Evolutionary conservation across 495 filamentous ascomycete species (phyloP).

Genomic region (Aspergillus diversus): DNA sequence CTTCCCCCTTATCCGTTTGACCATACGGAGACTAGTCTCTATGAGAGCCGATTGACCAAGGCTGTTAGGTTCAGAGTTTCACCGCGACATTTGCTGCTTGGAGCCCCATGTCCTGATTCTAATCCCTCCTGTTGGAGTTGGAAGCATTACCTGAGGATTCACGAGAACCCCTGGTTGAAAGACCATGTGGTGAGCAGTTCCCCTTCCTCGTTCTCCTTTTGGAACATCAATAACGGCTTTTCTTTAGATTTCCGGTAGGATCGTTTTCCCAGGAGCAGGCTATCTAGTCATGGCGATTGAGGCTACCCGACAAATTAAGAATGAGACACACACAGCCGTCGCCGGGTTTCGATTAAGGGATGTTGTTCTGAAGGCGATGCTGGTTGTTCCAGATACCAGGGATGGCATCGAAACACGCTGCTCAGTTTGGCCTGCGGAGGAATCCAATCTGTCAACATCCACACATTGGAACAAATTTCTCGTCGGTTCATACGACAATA

Average conservation of each 20-base stretch:
- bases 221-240: constrained; percentile 35
- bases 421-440: neutral
- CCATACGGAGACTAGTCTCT: neutral
- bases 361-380: neutral
- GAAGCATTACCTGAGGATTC: neutral
- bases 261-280: constrained; percentile 53
- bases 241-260: constrained; percentile 36
- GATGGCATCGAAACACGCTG: constrained; percentile 4
- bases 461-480: constrained; percentile 2
- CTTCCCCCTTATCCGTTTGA: neutral
- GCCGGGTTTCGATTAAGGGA: neutral
- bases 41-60: neutral
- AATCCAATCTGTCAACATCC: neutral
- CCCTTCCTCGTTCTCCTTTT: neutral
- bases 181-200: neutral
- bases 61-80: neutral
- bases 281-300: constrained; percentile 47
- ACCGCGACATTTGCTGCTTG: neutral
- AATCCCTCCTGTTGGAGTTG: neutral
- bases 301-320: too few species aligned
- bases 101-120: neutral
- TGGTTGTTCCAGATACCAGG: neutral
- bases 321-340: neutral
- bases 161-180: neutral
- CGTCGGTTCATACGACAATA: neutral